These are phyloP conservation scores for Myxozyma melibiosi DNA, from an alignment of 805 yeast genomes.

Conservation along the genomic window DNA sequence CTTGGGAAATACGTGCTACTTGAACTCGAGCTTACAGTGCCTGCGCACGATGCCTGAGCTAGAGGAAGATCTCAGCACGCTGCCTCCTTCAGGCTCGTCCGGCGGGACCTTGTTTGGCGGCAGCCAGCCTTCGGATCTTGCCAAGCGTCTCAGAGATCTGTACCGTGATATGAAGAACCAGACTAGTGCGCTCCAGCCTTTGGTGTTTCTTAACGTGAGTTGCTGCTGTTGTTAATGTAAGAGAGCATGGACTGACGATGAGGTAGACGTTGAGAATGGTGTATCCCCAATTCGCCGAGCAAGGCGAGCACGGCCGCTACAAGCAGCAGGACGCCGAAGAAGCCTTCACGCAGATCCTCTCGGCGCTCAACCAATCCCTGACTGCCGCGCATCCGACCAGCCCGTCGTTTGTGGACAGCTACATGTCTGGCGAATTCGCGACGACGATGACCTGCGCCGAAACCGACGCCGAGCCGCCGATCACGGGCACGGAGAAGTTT, in stretches of 20 bases:
- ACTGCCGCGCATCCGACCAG: slow-evolving; percentile 44
- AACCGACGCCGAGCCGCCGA: slow-evolving; percentile 52
- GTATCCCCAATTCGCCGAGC: slow-evolving; percentile 90
- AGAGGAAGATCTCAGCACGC: slow-evolving; percentile 46
- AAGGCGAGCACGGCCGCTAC: slow-evolving; percentile 59
- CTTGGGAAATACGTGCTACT: slow-evolving; percentile 76
- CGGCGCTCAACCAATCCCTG: slow-evolving; percentile 35
- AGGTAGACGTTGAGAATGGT: slow-evolving; percentile 50
- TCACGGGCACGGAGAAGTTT: slow-evolving; percentile 56
- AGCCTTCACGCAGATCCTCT: slow-evolving; percentile 77
- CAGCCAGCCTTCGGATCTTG: slow-evolving; percentile 38
- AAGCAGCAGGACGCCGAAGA: slow-evolving; percentile 99
- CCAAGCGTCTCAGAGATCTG: slow-evolving; percentile 41
- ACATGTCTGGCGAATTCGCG: slow-evolving; percentile 67
- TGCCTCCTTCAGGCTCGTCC: background rate
- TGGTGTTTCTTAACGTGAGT: slow-evolving; percentile 53
- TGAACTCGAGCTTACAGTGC: slow-evolving; percentile 69
- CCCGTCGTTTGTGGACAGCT: slow-evolving; percentile 49
- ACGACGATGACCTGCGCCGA: slow-evolving; percentile 64
- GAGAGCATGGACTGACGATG: background rate
- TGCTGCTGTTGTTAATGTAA: background rate
- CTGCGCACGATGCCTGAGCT: slow-evolving; percentile 54
- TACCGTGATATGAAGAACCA: slow-evolving; percentile 39
- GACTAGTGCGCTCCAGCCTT: slow-evolving; percentile 62
- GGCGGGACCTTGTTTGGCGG: background rate